phyloP scores from a whole-genome alignment of 2,329 filamentous ascomycete species.

The Cadophora sp. region DNA sequence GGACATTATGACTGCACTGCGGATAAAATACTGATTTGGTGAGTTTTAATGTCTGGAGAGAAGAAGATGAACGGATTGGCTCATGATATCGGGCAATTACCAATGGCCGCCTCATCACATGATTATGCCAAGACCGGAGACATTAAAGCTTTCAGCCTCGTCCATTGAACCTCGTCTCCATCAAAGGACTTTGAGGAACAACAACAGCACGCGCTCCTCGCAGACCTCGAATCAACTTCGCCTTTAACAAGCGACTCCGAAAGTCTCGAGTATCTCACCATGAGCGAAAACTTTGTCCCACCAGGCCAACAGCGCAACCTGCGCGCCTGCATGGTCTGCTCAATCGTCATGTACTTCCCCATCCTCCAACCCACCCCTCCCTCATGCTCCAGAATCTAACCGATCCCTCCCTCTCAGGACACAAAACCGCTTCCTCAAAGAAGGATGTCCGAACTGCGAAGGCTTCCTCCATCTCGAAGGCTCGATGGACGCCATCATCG shows the following conservation, averaged over 20 bases:
- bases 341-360: constrained; percentile 82
- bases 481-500: constrained; percentile 81
- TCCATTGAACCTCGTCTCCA: neutral
- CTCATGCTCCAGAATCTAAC: constrained; percentile 12
- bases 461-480: constrained; percentile 84
- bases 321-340: constrained; percentile 99
- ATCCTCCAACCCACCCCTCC: constrained; percentile 21
- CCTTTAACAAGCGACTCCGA: neutral
- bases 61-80: too few relatives aligned
- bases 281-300: constrained; percentile 69
- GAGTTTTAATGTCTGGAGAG: too few relatives aligned
- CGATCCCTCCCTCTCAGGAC: constrained; percentile 28
- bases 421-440: constrained; percentile 77
- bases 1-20: too few relatives aligned
- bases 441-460: constrained; percentile 97
- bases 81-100: too few relatives aligned
- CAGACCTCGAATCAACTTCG: neutral
- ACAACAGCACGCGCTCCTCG: neutral
- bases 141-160: neutral
- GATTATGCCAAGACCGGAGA: neutral
- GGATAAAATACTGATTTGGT: too few relatives aligned
- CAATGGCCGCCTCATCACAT: neutral
- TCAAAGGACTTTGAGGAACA: neutral
- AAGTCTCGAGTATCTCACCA: constrained; percentile 23
- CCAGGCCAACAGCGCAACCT: constrained; percentile 82